A percentile compares a stretch with the other conserved stretches of the same genome.
Evolutionary conservation across 2,329 filamentous ascomycete species (phyloP).

Genomic region (Arthrinium phaeospermum): DNA sequence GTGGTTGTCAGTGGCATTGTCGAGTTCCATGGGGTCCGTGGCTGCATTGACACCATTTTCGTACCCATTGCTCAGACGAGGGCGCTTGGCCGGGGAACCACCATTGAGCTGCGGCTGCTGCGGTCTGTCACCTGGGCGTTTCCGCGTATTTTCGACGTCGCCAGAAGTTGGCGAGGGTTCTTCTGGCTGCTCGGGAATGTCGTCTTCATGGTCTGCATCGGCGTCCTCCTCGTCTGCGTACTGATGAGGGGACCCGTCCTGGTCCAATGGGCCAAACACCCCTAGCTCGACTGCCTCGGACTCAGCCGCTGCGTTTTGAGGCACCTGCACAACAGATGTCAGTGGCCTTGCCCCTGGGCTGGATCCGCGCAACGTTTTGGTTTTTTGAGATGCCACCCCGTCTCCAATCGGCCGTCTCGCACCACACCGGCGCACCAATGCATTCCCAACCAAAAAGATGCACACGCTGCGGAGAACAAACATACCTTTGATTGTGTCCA

Average conservation of each 20-base stretch:
- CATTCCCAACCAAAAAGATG: neutral
- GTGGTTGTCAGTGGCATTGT: slow-evolving; percentile 63
- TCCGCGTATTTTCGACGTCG: slow-evolving; percentile 54
- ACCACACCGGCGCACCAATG: slow-evolving; percentile 12
- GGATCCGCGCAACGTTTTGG: slow-evolving; percentile 34
- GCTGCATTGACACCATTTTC: slow-evolving; percentile 47
- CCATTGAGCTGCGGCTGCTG: slow-evolving; percentile 54
- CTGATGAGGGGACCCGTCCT: slow-evolving; percentile 39
- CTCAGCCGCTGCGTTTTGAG: slow-evolving; percentile 53
- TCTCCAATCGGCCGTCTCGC: slow-evolving; percentile 15
- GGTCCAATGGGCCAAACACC: slow-evolving; percentile 62
- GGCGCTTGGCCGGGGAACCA: slow-evolving; percentile 64
- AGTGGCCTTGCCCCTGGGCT: slow-evolving; percentile 40
- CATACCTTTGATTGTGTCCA: slow-evolving; percentile 56
- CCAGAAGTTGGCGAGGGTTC: slow-evolving; percentile 34
- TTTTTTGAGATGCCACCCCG: slow-evolving; percentile 19
- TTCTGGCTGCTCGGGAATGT: slow-evolving; percentile 37
- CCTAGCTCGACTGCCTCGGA: slow-evolving; percentile 54
- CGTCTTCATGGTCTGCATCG: slow-evolving; percentile 43
- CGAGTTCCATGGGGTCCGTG: slow-evolving; percentile 66
- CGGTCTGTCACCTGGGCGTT: slow-evolving; percentile 53
- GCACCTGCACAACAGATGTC: slow-evolving; percentile 53
- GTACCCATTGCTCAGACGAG: slow-evolving; percentile 66
- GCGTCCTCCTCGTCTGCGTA: slow-evolving; percentile 40
- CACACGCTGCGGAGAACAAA: neutral